Percentiles rank a stretch among this genome's conserved stretches.
phyloP scores from a whole-genome alignment of 1,284 basidiomycete genomes.

The Sanguinoderma infundibulare region DNA sequence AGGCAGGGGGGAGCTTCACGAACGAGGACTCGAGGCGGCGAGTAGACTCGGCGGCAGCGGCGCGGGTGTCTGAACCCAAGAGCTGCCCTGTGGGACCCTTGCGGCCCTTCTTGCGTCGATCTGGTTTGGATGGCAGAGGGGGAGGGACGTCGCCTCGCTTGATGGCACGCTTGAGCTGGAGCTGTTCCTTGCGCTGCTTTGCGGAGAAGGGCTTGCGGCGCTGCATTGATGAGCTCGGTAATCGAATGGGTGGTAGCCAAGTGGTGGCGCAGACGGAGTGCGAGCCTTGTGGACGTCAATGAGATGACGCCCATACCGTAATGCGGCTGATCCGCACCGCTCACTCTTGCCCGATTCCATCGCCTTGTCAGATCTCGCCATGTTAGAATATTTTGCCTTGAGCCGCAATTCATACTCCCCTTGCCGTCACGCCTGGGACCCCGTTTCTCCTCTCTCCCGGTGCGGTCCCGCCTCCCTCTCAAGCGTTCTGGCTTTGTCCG shows the following conservation, averaged over 20 bases:
- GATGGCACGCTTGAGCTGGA: constrained; percentile 77
- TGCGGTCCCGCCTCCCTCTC: neutral
- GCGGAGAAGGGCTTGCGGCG: constrained; percentile 64
- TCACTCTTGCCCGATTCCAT: neutral
- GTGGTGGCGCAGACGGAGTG: neutral
- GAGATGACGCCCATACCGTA: neutral
- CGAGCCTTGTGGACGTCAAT: neutral
- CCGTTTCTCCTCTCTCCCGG: neutral
- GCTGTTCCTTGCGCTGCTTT: constrained; percentile 73
- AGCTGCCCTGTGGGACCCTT: constrained; percentile 16
- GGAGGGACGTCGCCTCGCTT: constrained; percentile 74
- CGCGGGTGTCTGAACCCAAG: constrained; percentile 22
- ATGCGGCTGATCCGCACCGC: neutral
- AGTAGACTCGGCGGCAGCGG: constrained; percentile 43
- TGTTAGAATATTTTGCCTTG: no score
- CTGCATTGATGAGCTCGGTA: constrained; percentile 41
- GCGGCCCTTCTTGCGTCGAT: constrained; percentile 26
- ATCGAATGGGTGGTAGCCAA: neutral
- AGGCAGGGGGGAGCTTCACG: constrained; percentile 62
- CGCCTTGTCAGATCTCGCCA: no score
- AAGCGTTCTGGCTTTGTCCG: neutral
- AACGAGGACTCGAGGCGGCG: constrained; percentile 75
- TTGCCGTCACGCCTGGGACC: neutral
- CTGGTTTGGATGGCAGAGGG: constrained; percentile 42
- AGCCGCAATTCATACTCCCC: neutral